A percentile compares a stretch with the other conserved stretches of the same genome.
These are phyloP conservation scores for Scheffersomyces parashehatae DNA, from an alignment of 1,139 yeast genomes.

Conservation along the genomic window DNA sequence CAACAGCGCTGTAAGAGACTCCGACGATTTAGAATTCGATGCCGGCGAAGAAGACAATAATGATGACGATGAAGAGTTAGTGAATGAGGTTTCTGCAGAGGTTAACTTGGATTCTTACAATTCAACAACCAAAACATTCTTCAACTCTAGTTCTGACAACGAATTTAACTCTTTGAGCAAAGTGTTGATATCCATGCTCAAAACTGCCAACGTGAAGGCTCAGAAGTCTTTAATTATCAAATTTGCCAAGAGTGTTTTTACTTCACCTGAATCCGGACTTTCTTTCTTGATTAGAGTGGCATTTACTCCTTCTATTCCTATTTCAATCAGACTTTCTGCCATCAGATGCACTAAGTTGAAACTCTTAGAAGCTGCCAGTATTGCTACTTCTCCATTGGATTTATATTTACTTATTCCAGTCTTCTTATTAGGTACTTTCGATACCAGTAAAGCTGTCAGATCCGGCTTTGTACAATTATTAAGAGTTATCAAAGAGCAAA, in stretches of 20 bases:
- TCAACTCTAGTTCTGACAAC: conserved; percentile 33
- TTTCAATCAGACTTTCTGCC: conserved; percentile 51
- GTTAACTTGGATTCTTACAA: conserved; percentile 21
- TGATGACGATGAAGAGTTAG: conserved; percentile 19
- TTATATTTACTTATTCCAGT: conserved; percentile 41
- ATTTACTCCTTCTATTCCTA: conserved; percentile 58
- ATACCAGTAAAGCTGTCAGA: conserved; percentile 30
- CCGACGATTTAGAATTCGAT: conserved; percentile 22
- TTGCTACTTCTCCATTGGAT: conserved; percentile 17
- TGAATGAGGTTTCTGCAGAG: conserved; percentile 13
- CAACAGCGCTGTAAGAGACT: conserved; percentile 20
- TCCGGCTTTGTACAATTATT: conserved; percentile 26
- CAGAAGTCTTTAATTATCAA: conserved; percentile 16
- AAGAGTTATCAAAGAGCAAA: conserved; percentile 17
- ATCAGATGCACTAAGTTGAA: conserved; percentile 38
- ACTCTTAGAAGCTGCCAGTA: conserved; percentile 34
- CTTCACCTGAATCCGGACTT: conserved; percentile 36
- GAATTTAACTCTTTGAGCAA: conserved; percentile 44
- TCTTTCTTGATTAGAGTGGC: conserved; percentile 62
- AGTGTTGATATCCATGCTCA: conserved; percentile 33
- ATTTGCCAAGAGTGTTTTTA: conserved; percentile 25
- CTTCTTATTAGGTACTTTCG: conserved; percentile 36
- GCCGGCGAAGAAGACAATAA: conserved; percentile 20
- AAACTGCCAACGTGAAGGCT: conserved; percentile 8
- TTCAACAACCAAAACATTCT: conserved; percentile 35